Evolutionary conservation across 192 early-diverging fungal genomes (phyloP).

Genomic region (Entomortierella lignicola): DNA sequence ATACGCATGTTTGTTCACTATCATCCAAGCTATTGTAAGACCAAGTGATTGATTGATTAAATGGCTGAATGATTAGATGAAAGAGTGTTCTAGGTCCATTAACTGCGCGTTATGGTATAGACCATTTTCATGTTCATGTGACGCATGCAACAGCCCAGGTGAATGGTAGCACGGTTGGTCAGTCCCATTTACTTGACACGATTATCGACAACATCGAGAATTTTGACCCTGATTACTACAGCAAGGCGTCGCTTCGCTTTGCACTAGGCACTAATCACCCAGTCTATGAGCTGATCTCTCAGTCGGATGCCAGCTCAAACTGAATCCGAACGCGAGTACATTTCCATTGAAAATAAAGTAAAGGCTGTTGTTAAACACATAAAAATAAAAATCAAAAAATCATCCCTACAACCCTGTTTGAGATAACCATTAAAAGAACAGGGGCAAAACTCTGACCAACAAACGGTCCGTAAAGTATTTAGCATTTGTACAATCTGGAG

Average conservation of each 20-base stretch:
- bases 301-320: background rate
- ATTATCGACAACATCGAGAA: slow-evolving; percentile 75
- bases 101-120: slow-evolving; percentile 27
- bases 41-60: too few species aligned
- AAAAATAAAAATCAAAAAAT: too few species aligned
- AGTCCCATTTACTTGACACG: slow-evolving; percentile 76
- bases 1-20: slow-evolving; percentile 83
- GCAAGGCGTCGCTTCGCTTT: slow-evolving; percentile 68
- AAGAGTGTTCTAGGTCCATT: too few species aligned
- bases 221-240: slow-evolving; percentile 75
- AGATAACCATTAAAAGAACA: too few species aligned
- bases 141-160: slow-evolving; percentile 70
- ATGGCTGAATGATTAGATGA: too few species aligned
- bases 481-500: background rate
- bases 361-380: too few species aligned
- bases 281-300: slow-evolving; percentile 24
- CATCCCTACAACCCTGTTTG: too few species aligned
- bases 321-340: too few species aligned
- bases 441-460: slow-evolving; percentile 21
- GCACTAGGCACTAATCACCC: slow-evolving; percentile 67
- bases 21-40: slow-evolving; percentile 81
- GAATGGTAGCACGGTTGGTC: slow-evolving; percentile 69
- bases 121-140: slow-evolving; percentile 86
- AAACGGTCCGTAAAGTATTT: slow-evolving; percentile 28
- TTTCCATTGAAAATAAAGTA: too few species aligned